Evolutionary conservation across 352 stramenopile species (phyloP).

Genomic region (Plasmopara muralis): DNA sequence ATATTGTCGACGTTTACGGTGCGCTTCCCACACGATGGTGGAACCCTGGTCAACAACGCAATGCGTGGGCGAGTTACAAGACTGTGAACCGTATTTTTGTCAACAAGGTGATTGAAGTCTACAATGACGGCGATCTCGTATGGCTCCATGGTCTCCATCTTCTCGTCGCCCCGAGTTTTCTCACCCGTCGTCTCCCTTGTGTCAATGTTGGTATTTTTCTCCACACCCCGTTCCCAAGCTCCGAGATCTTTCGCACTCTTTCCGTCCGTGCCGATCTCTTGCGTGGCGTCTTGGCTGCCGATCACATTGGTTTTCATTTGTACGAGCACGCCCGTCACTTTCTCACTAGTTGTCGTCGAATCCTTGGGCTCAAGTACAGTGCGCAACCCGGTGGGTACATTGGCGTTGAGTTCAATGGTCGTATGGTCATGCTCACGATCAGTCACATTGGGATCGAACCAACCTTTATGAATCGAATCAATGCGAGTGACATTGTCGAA

Average conservation of each 20-base stretch:
- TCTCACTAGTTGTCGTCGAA: constrained; percentile 91
- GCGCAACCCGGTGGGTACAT: constrained; percentile 90
- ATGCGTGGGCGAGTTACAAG: constrained; percentile 92
- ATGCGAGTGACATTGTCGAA: constrained; percentile 43
- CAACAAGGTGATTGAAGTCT: constrained; percentile 89
- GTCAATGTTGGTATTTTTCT: constrained; percentile 98
- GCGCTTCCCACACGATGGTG: constrained; percentile 74
- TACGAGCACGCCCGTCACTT: constrained; percentile 98
- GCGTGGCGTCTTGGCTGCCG: constrained; percentile 93
- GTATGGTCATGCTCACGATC: constrained; percentile 95
- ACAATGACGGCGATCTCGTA: constrained; percentile 89
- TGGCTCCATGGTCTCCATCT: constrained; percentile 98
- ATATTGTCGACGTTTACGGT: constrained; percentile 97
- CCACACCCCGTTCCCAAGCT: constrained; percentile 99
- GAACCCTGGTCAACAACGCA: constrained; percentile 78
- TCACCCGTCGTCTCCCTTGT: constrained; percentile 86
- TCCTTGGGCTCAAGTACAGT: constrained; percentile 85
- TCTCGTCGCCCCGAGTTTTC: constrained; percentile 96
- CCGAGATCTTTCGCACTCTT: constrained; percentile 98
- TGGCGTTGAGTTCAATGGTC: constrained; percentile 94
- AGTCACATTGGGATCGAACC: constrained; percentile 98
- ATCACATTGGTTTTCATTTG: constrained; percentile 98
- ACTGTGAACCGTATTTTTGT: constrained; percentile 96
- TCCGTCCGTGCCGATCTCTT: constrained; percentile 95
- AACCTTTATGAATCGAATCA: constrained; percentile 68